phyloP scores from a whole-genome alignment of 2,329 filamentous ascomycete genomes.

The Cryphonectria radicalis region DNA sequence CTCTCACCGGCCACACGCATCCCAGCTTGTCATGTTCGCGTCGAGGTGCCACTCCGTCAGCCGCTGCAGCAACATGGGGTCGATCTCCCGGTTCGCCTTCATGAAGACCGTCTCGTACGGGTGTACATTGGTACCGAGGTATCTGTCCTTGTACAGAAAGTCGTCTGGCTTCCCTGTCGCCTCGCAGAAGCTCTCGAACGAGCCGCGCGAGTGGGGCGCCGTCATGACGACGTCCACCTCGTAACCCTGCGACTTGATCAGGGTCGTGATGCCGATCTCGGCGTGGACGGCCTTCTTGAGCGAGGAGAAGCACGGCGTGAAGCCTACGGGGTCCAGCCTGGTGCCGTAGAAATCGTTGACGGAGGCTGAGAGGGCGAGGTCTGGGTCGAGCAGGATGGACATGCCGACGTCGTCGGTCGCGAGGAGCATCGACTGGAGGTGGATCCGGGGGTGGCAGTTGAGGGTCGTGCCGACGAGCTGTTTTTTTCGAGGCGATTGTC shows the following conservation, averaged over 20 bases:
- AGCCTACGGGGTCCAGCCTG: constrained; percentile 32
- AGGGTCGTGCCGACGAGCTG: constrained; percentile 43
- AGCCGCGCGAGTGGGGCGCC: constrained; percentile 33
- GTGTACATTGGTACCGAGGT: constrained; percentile 41
- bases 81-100: constrained; percentile 41
- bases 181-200: constrained; percentile 27
- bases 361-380: constrained; percentile 28
- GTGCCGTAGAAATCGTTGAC: constrained; percentile 33
- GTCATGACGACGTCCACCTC: constrained; percentile 39
- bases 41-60: constrained; percentile 40
- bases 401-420: constrained; percentile 42
- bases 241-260: constrained; percentile 37
- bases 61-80: constrained; percentile 35
- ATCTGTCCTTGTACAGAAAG: constrained; percentile 34
- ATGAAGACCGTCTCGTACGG: constrained; percentile 46
- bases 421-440: constrained; percentile 42
- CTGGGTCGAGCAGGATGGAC: constrained; percentile 38
- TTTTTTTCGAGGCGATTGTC: not conserved
- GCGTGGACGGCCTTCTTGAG: constrained; percentile 34
- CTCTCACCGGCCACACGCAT: constrained; percentile 30
- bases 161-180: constrained; percentile 31
- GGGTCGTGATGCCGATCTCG: constrained; percentile 36
- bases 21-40: constrained; percentile 35
- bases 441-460: constrained; percentile 39
- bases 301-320: constrained; percentile 36